Evolutionary conservation across 2,329 filamentous ascomycete genomes (phyloP).

Genomic region (Colletotrichum theobromicola): DNA sequence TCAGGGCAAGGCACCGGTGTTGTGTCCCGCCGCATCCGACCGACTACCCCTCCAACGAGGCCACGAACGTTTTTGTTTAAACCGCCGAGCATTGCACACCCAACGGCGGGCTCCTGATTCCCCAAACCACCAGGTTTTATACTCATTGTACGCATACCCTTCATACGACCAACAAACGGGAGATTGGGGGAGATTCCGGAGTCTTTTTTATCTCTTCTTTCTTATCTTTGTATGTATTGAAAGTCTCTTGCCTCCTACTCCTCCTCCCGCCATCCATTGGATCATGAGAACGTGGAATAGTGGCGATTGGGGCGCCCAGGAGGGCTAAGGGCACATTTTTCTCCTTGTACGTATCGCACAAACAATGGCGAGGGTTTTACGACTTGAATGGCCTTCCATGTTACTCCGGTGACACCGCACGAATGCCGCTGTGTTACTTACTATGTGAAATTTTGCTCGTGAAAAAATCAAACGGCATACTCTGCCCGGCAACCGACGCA

Average conservation of each 20-base stretch:
- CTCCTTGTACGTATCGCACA: slow-evolving; percentile 8
- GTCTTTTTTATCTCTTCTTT: neutral
- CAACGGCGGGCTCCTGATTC: slow-evolving; percentile 11
- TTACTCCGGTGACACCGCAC: neutral
- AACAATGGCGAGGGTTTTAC: neutral
- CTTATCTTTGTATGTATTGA: slow-evolving; percentile 15
- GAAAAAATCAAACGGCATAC: neutral
- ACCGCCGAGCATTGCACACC: neutral
- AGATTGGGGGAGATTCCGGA: neutral
- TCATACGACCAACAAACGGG: slow-evolving; percentile 6
- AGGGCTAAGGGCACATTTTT: neutral
- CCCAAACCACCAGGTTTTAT: slow-evolving; percentile 2
- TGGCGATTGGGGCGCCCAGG: neutral
- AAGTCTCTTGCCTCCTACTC: neutral
- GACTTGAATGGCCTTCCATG: neutral
- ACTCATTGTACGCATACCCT: slow-evolving; percentile 13
- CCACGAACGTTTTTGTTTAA: neutral
- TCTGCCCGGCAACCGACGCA: neutral
- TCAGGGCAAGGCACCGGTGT: neutral
- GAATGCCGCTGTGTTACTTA: neutral
- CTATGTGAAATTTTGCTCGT: neutral
- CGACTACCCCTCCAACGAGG: neutral
- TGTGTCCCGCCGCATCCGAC: neutral
- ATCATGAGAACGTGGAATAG: neutral
- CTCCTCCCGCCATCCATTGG: neutral